Evolutionary conservation across 129 eudicot genomes (phyloP).

Genomic region (Saposhnikovia divaricata): DNA sequence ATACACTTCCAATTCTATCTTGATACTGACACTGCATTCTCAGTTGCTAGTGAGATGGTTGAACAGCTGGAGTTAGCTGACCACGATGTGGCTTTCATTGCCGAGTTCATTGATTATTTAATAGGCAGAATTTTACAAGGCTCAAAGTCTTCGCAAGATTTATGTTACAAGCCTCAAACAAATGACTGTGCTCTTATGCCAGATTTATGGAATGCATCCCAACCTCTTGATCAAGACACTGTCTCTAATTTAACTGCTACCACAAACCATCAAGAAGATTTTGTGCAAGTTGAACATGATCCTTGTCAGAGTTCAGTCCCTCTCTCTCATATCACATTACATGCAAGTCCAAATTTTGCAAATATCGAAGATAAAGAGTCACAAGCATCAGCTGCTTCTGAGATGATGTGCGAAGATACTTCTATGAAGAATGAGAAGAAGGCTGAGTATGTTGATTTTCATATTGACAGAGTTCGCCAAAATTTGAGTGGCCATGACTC

Average conservation of each 20-base stretch:
- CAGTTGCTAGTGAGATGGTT: constrained; percentile 79
- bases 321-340: neutral
- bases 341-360: constrained; percentile 5
- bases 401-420: constrained; percentile 18
- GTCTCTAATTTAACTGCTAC: neutral
- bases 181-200: constrained; percentile 9
- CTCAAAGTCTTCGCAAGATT: constrained; percentile 34
- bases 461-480: constrained; percentile 3
- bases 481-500: constrained; percentile 16
- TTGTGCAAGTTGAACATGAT: neutral
- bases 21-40: constrained; percentile 53
- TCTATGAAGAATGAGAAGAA: constrained; percentile 14
- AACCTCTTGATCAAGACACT: constrained; percentile 11
- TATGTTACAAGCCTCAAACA: constrained; percentile 1
- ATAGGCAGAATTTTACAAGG: constrained; percentile 36
- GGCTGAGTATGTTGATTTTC: constrained; percentile 1
- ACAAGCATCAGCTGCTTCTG: constrained; percentile 21
- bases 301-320: constrained; percentile 8
- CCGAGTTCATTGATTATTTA: constrained; percentile 50
- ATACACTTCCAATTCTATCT: constrained; percentile 56
- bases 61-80: constrained; percentile 60
- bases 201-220: constrained; percentile 16
- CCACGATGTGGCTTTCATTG: constrained; percentile 62
- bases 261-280: neutral
- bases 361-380: constrained; percentile 23